Evolutionary conservation across 176 grass and related monocot genomes (phyloP).

Genomic region (Carex littledalei): DNA sequence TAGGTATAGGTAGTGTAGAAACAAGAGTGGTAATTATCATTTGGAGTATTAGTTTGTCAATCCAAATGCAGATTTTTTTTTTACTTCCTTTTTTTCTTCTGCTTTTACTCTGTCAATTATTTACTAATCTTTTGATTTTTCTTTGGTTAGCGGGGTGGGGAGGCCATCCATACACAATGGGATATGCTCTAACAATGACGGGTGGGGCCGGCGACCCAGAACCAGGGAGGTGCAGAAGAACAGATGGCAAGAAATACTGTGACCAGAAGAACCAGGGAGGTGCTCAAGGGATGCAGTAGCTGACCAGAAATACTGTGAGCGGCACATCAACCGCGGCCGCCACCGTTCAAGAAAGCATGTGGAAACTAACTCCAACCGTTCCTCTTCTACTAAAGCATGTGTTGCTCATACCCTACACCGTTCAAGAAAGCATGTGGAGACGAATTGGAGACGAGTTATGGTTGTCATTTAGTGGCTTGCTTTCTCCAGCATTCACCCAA

Average conservation of each 20-base stretch:
- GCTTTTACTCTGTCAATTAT: slow-evolving; percentile 16
- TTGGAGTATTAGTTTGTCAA: not conserved
- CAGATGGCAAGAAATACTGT: slow-evolving; percentile 83
- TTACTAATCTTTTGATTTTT: slow-evolving; percentile 19
- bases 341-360: slow-evolving; percentile 99
- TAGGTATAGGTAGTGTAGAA: not conserved
- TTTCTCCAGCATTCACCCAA: too few species aligned
- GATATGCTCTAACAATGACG: slow-evolving; percentile 43
- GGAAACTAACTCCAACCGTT: slow-evolving; percentile 82
- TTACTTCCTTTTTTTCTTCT: not conserved
- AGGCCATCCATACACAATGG: slow-evolving; percentile 51
- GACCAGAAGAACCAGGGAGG: slow-evolving; percentile 28
- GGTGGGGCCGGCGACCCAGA: slow-evolving; percentile 66
- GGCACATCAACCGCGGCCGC: slow-evolving; percentile 97
- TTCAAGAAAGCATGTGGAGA: too few species aligned
- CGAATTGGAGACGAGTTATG: too few species aligned
- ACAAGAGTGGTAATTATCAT: not conserved
- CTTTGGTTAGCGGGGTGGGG: slow-evolving; percentile 74
- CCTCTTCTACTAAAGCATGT: slow-evolving; percentile 54
- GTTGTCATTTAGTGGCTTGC: too few species aligned
- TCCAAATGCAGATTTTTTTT: not conserved
- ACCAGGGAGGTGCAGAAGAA: slow-evolving; percentile 88
- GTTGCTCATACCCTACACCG: too few species aligned
- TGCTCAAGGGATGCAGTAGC: slow-evolving; percentile 95
- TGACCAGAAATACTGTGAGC: slow-evolving; percentile 99